Percentiles rank a stretch among this genome's conserved stretches.
phyloP scores from a whole-genome alignment of 768 basidiomycete species.

The Xerocomus spinulosus region DNA sequence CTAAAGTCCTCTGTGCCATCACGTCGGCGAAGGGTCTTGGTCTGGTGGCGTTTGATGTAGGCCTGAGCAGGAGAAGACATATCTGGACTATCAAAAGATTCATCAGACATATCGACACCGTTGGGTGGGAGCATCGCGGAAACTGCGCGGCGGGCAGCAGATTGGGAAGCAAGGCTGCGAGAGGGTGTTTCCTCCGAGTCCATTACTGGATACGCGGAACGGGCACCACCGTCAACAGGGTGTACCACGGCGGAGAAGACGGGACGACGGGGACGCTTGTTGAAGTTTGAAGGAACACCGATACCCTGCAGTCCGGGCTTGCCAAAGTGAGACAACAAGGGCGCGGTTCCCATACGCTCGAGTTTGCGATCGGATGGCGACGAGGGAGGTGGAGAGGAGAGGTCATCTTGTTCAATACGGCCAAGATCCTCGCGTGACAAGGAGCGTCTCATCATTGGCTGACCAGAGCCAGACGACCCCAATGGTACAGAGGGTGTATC shows the following conservation, averaged over 20 bases:
- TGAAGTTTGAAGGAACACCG: constrained; percentile 48
- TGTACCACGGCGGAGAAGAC: constrained; percentile 60
- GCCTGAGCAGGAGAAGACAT: constrained; percentile 80
- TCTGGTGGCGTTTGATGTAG: constrained; percentile 72
- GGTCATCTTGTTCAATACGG: constrained; percentile 35
- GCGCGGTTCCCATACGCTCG: constrained; percentile 36
- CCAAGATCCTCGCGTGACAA: constrained; percentile 48
- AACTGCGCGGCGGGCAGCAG: constrained; percentile 66
- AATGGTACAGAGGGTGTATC: constrained; percentile 46
- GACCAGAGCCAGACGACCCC: constrained; percentile 40
- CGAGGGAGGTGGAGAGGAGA: constrained; percentile 48
- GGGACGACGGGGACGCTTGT: constrained; percentile 62
- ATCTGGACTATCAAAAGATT: constrained; percentile 52
- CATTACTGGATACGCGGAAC: constrained; percentile 43
- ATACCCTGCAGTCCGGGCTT: constrained; percentile 52
- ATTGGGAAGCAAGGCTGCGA: constrained; percentile 26
- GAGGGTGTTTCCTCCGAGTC: constrained; percentile 27
- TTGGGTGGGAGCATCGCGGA: constrained; percentile 59
- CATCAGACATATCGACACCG: constrained; percentile 45
- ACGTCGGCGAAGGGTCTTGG: constrained; percentile 71
- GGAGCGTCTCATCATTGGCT: constrained; percentile 54
- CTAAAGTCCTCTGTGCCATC: constrained; percentile 81
- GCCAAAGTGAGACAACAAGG: constrained; percentile 38
- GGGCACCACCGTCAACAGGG: constrained; percentile 38
- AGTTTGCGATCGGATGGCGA: constrained; percentile 48